Evolutionary conservation across 2,329 filamentous ascomycete species (phyloP).

Genomic region (Trichoderma guizhouense): DNA sequence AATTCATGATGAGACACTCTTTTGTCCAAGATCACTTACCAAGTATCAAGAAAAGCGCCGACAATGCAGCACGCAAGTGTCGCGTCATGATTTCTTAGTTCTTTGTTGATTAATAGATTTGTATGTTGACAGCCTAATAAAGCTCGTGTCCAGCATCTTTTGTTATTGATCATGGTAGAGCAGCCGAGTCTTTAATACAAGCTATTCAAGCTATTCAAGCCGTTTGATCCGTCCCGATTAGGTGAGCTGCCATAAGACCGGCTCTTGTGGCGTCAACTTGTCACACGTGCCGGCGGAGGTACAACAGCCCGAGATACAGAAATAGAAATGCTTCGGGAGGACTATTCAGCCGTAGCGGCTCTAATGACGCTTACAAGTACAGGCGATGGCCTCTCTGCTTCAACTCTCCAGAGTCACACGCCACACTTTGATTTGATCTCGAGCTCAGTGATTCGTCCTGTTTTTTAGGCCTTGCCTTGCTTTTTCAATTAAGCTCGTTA

Average conservation of each 20-base stretch:
- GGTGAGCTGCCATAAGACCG: not conserved
- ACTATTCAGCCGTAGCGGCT: slow-evolving; percentile 9
- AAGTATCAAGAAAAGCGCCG: not conserved
- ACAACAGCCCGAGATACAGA: not conserved
- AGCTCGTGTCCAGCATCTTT: not conserved
- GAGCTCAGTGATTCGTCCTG: not conserved
- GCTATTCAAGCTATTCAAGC: not conserved
- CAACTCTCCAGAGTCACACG: not conserved
- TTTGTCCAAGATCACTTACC: not conserved
- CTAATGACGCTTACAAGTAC: not conserved
- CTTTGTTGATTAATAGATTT: not conserved
- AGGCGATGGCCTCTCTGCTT: not conserved
- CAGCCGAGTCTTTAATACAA: not conserved
- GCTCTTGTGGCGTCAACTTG: not conserved
- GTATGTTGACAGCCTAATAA: not conserved
- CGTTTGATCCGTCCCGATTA: not conserved
- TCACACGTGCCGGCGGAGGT: not conserved
- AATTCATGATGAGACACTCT: not conserved
- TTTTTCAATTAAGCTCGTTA: not conserved
- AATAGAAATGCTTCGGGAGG: slow-evolving; percentile 6
- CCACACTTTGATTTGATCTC: not conserved
- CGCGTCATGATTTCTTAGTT: not conserved
- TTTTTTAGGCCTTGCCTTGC: not conserved
- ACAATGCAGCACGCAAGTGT: not conserved
- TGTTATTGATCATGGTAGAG: not conserved